These are phyloP conservation scores for Abortiporus biennis DNA, from an alignment of 1,284 basidiomycete genomes.

Conservation along the genomic window DNA sequence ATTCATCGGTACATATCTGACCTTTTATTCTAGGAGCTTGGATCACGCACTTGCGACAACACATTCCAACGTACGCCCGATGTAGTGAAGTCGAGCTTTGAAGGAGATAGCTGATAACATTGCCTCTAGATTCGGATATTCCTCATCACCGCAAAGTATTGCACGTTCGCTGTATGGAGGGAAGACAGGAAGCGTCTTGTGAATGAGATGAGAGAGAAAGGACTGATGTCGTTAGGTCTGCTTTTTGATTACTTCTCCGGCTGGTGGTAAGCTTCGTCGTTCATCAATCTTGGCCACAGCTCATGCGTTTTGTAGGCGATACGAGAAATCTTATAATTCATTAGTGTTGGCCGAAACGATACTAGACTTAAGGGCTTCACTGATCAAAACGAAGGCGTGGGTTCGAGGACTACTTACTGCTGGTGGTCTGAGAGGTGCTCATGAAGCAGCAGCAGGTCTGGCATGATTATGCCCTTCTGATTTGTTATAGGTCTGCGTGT, in stretches of 20 bases:
- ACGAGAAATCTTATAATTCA: conserved; percentile 43
- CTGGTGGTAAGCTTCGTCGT: conserved; percentile 52
- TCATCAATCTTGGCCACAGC: conserved; percentile 1
- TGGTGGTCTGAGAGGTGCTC: conserved; percentile 57
- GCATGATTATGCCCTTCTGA: conserved; percentile 22
- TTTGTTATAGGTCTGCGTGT: not conserved
- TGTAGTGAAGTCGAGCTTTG: too few relatives aligned
- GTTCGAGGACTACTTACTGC: conserved; percentile 46
- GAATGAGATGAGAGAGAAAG: conserved; percentile 40
- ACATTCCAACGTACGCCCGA: conserved; percentile 58
- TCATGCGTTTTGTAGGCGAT: conserved; percentile 41
- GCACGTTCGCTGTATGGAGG: conserved; percentile 78
- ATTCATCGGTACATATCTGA: conserved; percentile 3
- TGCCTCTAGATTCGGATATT: conserved; percentile 75
- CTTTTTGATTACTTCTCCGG: conserved; percentile 48
- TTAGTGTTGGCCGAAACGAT: conserved; percentile 49
- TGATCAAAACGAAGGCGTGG: conserved; percentile 63
- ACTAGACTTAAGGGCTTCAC: conserved; percentile 65
- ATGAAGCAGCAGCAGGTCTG: conserved; percentile 63
- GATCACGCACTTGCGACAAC: conserved; percentile 71
- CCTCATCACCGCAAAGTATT: conserved; percentile 89
- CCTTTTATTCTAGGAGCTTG: conserved; percentile 41
- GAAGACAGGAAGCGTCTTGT: conserved; percentile 61
- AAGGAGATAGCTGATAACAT: too few relatives aligned
- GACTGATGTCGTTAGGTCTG: conserved; percentile 46